A percentile compares a stretch with the other conserved stretches of the same genome.
Evolutionary conservation across 2,329 filamentous ascomycete genomes (phyloP).

Genomic region (Lithohypha guttulata): DNA sequence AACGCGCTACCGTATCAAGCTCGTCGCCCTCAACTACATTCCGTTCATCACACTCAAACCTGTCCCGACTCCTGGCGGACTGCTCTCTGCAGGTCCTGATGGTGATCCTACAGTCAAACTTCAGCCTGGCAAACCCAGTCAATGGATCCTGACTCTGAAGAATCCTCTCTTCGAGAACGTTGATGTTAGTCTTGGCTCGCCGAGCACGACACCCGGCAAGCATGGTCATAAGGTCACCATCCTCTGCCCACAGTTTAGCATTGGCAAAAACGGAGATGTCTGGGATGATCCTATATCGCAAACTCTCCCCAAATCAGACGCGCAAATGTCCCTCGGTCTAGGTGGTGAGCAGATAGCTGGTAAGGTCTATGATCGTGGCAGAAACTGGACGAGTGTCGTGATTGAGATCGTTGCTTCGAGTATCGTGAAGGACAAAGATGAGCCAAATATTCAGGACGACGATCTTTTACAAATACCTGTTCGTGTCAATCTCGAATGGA

Average conservation of each 20-base stretch:
- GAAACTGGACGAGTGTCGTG: conserved; percentile 92
- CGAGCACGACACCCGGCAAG: conserved; percentile 63
- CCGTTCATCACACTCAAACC: conserved; percentile 62
- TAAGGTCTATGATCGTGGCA: conserved; percentile 88
- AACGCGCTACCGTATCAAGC: conserved; percentile 82
- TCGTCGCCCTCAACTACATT: conserved; percentile 80
- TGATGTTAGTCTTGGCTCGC: conserved; percentile 76
- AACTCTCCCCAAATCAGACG: conserved; percentile 29
- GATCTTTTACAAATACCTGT: conserved; percentile 80
- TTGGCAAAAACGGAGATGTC: conserved; percentile 87
- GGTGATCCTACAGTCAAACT: conserved; percentile 35
- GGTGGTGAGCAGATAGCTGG: conserved; percentile 66
- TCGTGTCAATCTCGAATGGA: conserved; percentile 88
- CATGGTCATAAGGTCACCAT: conserved; percentile 77
- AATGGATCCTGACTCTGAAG: conserved; percentile 80
- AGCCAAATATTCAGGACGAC: conserved; percentile 41
- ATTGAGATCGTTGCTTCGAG: conserved; percentile 68
- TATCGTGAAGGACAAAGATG: conserved; percentile 23
- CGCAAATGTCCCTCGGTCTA: conserved; percentile 32
- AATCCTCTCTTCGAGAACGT: conserved; percentile 92
- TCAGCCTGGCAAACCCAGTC: conserved; percentile 44
- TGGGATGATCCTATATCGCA: conserved; percentile 66
- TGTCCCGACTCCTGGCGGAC: conserved; percentile 29
- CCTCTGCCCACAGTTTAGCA: conserved; percentile 84
- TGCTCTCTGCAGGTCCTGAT: conserved; percentile 21